A percentile compares a stretch with the other conserved stretches of the same genome.
These are phyloP conservation scores for Stemphylium vesicarium DNA, from an alignment of 2,329 filamentous ascomycete genomes.

Conservation along the genomic window DNA sequence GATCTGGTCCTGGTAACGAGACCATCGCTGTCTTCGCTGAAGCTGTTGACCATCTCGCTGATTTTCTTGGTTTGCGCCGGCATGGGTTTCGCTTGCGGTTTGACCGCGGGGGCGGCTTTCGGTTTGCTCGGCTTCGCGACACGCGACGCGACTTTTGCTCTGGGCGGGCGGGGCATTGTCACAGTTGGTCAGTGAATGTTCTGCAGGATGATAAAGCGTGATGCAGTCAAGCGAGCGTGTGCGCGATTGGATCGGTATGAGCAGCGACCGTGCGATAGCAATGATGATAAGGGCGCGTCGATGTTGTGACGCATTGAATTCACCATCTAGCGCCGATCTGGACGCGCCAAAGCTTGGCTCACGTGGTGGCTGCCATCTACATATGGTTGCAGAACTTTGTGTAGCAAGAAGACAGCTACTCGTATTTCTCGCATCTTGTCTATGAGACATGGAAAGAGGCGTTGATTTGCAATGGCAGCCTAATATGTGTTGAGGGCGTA, in stretches of 20 bases:
- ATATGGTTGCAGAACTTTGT: neutral
- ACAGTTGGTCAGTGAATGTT: constrained; percentile 1
- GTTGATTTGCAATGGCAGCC: neutral
- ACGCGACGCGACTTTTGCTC: constrained; percentile 47
- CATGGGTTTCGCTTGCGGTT: constrained; percentile 24
- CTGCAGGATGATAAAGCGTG: neutral
- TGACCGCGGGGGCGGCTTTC: constrained; percentile 28
- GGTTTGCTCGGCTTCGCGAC: constrained; percentile 32
- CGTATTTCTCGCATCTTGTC: neutral
- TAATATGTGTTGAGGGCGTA: neutral
- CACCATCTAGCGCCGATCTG: constrained; percentile 16
- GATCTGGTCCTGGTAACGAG: constrained; percentile 37
- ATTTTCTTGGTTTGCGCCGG: constrained; percentile 22
- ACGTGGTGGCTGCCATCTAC: constrained; percentile 7
- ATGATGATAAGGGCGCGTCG: constrained; percentile 16
- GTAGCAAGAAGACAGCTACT: neutral
- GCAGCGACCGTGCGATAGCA: constrained; percentile 10
- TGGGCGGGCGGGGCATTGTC: constrained; percentile 47
- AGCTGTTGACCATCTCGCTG: constrained; percentile 23
- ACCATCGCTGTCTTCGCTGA: constrained; percentile 49
- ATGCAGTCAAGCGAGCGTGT: constrained; percentile 13
- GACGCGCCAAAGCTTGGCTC: constrained; percentile 18
- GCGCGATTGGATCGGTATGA: constrained; percentile 1
- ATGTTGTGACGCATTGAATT: constrained; percentile 22
- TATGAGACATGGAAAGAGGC: too few relatives aligned